Evolutionary conservation across 495 filamentous ascomycete genomes (phyloP).

Genomic region (Trichoderma orchidacearum): DNA sequence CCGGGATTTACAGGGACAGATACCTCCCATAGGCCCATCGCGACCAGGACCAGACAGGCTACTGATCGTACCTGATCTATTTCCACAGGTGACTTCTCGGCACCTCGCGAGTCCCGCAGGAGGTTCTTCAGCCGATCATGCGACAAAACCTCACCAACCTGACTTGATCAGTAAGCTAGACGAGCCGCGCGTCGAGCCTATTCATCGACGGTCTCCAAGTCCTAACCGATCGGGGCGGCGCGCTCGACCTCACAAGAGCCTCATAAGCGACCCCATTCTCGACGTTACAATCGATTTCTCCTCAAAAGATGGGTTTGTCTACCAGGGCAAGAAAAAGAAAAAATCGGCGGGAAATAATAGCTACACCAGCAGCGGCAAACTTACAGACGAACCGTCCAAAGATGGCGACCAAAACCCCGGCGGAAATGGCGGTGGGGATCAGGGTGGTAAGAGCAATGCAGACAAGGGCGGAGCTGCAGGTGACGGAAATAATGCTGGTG

Average conservation of each 20-base stretch:
- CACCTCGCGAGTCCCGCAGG: neutral
- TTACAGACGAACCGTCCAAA: neutral
- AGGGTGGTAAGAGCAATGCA: constrained; percentile 6
- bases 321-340: constrained; percentile 29
- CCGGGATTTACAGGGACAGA: constrained; percentile 4
- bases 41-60: neutral
- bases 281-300: constrained; percentile 26
- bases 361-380: constrained; percentile 3
- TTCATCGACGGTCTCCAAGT: neutral
- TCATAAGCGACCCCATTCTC: constrained; percentile 16
- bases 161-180: constrained; percentile 9
- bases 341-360: constrained; percentile 34
- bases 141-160: constrained; percentile 7
- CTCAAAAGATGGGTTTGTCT: constrained; percentile 30
- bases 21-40: neutral
- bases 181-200: neutral
- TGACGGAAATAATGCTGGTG: constrained; percentile 15
- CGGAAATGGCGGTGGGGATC: constrained; percentile 6
- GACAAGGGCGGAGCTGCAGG: constrained; percentile 11
- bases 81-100: neutral
- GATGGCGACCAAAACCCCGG: constrained; percentile 1
- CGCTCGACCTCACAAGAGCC: constrained; percentile 6
- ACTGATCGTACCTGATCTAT: neutral
- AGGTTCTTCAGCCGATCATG: neutral
- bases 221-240: neutral